phyloP scores from a whole-genome alignment of 2,329 filamentous ascomycete genomes.

The Aureobasidium sp. region DNA sequence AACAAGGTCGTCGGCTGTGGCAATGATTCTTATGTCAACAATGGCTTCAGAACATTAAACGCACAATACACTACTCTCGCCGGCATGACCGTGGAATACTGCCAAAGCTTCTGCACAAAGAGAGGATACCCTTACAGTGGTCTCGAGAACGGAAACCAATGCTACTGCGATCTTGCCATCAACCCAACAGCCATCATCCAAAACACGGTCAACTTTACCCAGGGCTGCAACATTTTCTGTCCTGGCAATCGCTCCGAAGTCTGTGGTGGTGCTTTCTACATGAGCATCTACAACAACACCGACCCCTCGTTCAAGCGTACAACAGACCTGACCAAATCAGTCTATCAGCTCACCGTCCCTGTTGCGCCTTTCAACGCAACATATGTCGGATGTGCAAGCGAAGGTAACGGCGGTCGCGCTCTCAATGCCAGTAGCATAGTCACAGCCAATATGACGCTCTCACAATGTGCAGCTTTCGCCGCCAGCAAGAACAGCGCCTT shows the following conservation, averaged over 20 bases:
- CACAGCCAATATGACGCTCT: slow-evolving; percentile 45
- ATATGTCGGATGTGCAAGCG: slow-evolving; percentile 54
- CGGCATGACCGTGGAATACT: slow-evolving; percentile 30
- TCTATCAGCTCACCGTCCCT: slow-evolving; percentile 15
- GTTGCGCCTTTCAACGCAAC: slow-evolving; percentile 21
- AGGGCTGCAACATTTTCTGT: slow-evolving; percentile 25
- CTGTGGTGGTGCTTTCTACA: slow-evolving; percentile 28
- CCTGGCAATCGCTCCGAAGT: slow-evolving; percentile 23
- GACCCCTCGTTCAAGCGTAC: slow-evolving; percentile 23
- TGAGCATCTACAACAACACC: slow-evolving; percentile 30
- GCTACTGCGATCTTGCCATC: slow-evolving; percentile 30
- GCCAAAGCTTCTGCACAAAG: slow-evolving; percentile 27
- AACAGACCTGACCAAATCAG: slow-evolving; percentile 12
- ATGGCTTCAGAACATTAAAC: slow-evolving; percentile 22
- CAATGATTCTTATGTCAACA: slow-evolving; percentile 26
- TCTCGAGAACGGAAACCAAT: slow-evolving; percentile 29
- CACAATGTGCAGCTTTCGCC: slow-evolving; percentile 50
- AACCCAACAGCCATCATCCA: slow-evolving; percentile 24
- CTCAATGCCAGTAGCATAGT: slow-evolving; percentile 24
- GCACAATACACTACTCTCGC: slow-evolving; percentile 22
- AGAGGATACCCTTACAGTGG: slow-evolving; percentile 28
- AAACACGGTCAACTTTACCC: slow-evolving; percentile 23
- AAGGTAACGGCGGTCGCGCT: slow-evolving; percentile 34
- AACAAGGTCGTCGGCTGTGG: slow-evolving; percentile 33
- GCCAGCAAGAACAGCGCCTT: slow-evolving; percentile 41